These are phyloP conservation scores for Fraxinus baroniana DNA, from an alignment of 305 asterid genomes.

Conservation along the genomic window DNA sequence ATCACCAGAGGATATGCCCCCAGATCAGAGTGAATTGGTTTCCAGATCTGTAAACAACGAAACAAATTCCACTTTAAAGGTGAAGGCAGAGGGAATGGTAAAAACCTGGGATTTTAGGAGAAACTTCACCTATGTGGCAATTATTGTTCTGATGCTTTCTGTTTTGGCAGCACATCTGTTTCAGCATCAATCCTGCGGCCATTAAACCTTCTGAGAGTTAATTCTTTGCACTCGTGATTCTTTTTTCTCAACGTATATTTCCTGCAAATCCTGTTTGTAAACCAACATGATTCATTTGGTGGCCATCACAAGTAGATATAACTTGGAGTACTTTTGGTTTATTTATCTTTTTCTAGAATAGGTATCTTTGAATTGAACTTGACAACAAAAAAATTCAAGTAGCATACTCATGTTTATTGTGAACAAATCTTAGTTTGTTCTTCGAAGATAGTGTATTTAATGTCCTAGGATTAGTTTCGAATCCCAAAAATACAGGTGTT, in stretches of 20 bases:
- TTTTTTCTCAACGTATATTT: not conserved
- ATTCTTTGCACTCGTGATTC: constrained; percentile 4
- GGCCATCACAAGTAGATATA: not conserved
- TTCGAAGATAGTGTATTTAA: not conserved
- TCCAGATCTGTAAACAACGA: constrained; percentile 17
- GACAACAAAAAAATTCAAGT: not conserved
- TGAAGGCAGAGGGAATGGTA: constrained; percentile 25
- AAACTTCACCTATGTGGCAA: constrained; percentile 26
- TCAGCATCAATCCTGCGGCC: constrained; percentile 12
- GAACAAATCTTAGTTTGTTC: not conserved
- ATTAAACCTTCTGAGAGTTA: constrained; percentile 17
- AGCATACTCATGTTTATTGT: not conserved
- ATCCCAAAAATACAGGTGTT: not conserved
- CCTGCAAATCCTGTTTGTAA: not conserved
- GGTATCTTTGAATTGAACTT: not conserved
- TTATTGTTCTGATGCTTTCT: constrained; percentile 40
- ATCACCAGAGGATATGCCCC: constrained; percentile 10
- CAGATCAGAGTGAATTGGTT: constrained; percentile 9
- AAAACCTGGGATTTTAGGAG: constrained; percentile 25
- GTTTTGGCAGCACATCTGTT: constrained; percentile 38
- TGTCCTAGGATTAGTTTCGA: not conserved
- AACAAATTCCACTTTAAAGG: constrained; percentile 15
- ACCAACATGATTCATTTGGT: not conserved
- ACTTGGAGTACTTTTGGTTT: not conserved
- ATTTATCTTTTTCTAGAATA: not conserved